Evolutionary conservation across 495 filamentous ascomycete genomes (phyloP), one percentile per base, ranked within the genome.

Genomic region (Podospora comata): DNA sequence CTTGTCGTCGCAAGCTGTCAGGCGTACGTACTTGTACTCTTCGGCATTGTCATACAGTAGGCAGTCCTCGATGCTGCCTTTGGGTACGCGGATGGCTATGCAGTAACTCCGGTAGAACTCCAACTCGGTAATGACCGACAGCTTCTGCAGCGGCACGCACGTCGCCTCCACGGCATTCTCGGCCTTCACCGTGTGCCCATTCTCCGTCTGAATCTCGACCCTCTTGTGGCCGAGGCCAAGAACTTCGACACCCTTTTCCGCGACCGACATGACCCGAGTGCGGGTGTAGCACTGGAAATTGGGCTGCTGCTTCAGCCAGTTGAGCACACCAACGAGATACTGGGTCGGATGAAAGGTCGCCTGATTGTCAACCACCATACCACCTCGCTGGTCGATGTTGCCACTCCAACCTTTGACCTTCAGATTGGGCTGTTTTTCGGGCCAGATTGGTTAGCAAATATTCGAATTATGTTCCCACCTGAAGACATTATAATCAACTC

Each of bases 301-400:
- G 13, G 81, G 78, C 67, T 87, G 83, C 19, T 79, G 59, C 44
- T 78, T 74, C 32, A 88, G 77, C 77, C 80, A 85, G 27, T 78
- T 74, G 2, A 88, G 76, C 0, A 87, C 71, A 16, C 82, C 85
- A 28, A 81, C 72, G 0, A 86, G 70, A 65, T 88, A 87, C 66
- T 80, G 80, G 0, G 86, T 87, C 1, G 86, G 85, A 67, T 87
- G 85, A 73, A 87, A 88, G 2, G 85, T 83, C 0, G 84, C 86
- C 72, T 88, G 85, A n/a, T 77, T 76, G 5, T 65, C 58, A 62
- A 77, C 85, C 2, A 86, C 73, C 4, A 81, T 73, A 18, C 79
- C 81, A 62, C 80, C 84, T 13, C 84, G 82, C 65, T 86, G 85
- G 67, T 87, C 82, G 7, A 76, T 64, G 26, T 73, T 72, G 59